phyloP scores from a whole-genome alignment of 345 rosid genomes.

The Lenwebbia sp. region DNA sequence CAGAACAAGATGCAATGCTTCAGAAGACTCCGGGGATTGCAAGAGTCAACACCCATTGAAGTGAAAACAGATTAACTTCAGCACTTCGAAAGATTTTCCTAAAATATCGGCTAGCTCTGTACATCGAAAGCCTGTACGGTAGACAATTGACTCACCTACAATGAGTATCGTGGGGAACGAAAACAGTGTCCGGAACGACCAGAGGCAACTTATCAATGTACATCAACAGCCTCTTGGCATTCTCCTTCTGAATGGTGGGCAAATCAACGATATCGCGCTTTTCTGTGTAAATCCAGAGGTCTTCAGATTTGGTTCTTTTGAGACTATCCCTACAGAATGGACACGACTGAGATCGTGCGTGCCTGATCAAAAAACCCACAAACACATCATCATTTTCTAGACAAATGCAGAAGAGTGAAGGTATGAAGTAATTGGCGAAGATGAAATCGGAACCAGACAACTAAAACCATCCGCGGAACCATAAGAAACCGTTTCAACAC shows the following conservation, averaged over 20 bases:
- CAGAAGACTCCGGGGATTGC: neutral
- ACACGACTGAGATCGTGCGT: slow-evolving; percentile 58
- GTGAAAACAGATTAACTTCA: neutral
- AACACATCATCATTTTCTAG: neutral
- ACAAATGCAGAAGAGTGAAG: neutral
- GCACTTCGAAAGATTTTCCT: neutral
- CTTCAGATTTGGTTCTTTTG: slow-evolving; percentile 42
- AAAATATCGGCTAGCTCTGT: neutral
- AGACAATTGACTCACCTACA: slow-evolving; percentile 18
- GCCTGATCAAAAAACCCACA: slow-evolving; percentile 26
- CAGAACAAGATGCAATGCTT: neutral
- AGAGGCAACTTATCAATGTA: slow-evolving; percentile 65
- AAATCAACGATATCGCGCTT: slow-evolving; percentile 30
- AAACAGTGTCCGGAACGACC: slow-evolving; percentile 37
- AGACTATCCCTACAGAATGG: slow-evolving; percentile 74
- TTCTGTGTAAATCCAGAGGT: slow-evolving; percentile 60
- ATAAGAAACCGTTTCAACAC: neutral
- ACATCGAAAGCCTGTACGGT: neutral
- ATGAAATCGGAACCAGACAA: neutral
- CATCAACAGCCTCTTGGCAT: slow-evolving; percentile 41
- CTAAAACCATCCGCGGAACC: neutral
- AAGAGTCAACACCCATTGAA: neutral
- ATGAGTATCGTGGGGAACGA: slow-evolving; percentile 32
- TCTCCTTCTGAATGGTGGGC: slow-evolving; percentile 29
- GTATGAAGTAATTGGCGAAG: neutral